Base-by-base conservation (phyloP, 1,284 basidiomycete genomes). In the Paramarasmius palmivorus region DNA sequence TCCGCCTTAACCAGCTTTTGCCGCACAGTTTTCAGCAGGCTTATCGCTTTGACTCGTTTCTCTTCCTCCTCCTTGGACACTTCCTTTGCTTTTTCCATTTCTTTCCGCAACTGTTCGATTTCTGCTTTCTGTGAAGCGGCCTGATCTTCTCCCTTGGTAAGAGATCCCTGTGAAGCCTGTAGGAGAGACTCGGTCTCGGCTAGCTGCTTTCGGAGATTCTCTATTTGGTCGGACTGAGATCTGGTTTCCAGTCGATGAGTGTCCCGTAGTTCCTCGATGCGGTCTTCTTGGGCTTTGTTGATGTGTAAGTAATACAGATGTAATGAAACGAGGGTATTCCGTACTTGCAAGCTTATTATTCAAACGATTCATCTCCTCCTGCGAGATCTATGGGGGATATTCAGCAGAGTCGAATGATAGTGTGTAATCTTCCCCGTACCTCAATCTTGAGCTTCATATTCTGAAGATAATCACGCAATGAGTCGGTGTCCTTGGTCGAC, bases 1-100 rank as follows among this genome's bases (percentile, higher is more conserved):
- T 97, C 94, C 2, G 92, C 85, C 68, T 94, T 96, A 41, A 95
- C 90, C 19, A 94, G 74, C 69, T 96, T 97, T 69, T 92, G 87
- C 49, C 95, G 75, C n/a, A 97, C 91, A 1, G 93, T 90, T 74
- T 96, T 96, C 57, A 98, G 74, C 29, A 96, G 72, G 48, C 85
- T 88, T 57, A 97, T 89, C 0, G 94, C 93, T 66, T 97, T 98
- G n/a, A 85, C 82, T 12, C 95, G 84, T 69, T 97, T 97, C 70
- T 98, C 95, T 68, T 97, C 95, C 66, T 97, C 95, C 59, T 96
- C 94, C 67, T 92, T 95, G 1, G 84, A 86, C 2, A 75, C 57
- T 10, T 73, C 74, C 59, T 84, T 87, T 2, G 81, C 73, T 54
- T 82, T 84, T 38, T 83, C 78, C 2, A 87, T 66, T 52, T 94